These are phyloP conservation scores for Tilletia walkeri DNA, from an alignment of 1,284 basidiomycete genomes.

Conservation along the genomic window DNA sequence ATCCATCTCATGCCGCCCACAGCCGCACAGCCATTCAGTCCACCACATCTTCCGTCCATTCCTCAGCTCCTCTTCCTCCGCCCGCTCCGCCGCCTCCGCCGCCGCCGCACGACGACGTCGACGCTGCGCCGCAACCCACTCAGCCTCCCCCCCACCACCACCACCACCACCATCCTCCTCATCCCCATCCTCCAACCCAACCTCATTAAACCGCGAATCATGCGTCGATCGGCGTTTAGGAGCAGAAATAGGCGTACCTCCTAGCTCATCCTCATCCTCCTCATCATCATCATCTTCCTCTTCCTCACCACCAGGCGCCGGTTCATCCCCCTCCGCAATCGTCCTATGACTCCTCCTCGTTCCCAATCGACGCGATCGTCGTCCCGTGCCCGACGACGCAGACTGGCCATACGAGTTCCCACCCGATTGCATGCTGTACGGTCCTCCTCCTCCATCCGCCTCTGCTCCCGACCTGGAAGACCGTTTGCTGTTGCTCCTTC, in stretches of 20 bases:
- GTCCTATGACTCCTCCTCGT: conserved; percentile 8
- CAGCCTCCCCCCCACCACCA: not conserved
- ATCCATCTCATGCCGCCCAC: conserved; percentile 30
- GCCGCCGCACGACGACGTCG: not conserved
- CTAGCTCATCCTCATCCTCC: not conserved
- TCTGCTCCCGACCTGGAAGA: not conserved
- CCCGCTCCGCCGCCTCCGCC: not conserved
- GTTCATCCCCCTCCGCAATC: conserved; percentile 17
- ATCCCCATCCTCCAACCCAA: not conserved
- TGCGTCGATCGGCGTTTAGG: not conserved
- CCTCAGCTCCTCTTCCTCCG: conserved; percentile 6
- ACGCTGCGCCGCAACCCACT: too few relatives aligned
- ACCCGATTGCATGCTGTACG: not conserved
- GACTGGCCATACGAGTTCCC: conserved; percentile 8
- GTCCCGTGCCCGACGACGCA: too few relatives aligned
- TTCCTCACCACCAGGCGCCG: not conserved
- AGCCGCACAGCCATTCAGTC: conserved; percentile 40
- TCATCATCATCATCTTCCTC: not conserved
- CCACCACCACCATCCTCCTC: not conserved
- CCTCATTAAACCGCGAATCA: conserved; percentile 14
- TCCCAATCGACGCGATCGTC: not conserved
- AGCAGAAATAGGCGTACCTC: not conserved
- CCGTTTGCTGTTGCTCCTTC: too few relatives aligned
- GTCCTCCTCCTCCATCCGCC: not conserved
- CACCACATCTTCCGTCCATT: conserved; percentile 32